Conservation (phyloP, 495 filamentous ascomycete species). For the Terfezia claveryi region DNA sequence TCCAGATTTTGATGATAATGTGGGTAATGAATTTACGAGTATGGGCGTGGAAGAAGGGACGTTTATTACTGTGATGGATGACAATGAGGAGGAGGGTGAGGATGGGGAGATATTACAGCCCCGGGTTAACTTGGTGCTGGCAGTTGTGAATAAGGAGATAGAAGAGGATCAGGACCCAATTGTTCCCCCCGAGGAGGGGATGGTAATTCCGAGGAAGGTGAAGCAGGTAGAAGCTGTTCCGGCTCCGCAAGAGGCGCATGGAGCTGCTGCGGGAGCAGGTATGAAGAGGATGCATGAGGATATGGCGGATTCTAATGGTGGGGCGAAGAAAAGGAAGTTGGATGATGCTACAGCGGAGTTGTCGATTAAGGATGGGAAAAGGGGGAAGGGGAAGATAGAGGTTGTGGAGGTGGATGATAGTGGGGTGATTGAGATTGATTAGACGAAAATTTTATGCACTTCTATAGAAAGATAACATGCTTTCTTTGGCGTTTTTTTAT, state of each 20-base stretch:
- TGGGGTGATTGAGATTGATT: conserved; percentile 30
- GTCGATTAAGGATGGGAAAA: not conserved
- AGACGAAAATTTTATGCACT: too few species aligned
- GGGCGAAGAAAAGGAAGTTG: conserved; percentile 26
- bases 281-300: conserved; percentile 16
- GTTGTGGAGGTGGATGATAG: conserved; percentile 8
- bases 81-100: conserved; percentile 24
- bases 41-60: conserved; percentile 48
- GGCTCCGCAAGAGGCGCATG: conserved; percentile 13
- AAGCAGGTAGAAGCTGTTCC: conserved; percentile 21
- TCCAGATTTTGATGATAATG: conserved; percentile 66
- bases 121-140: conserved; percentile 49
- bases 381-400: not conserved
- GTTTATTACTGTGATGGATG: conserved; percentile 69
- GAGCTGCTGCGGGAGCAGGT: not conserved
- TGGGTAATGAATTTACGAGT: conserved; percentile 56
- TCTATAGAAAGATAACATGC: too few species aligned
- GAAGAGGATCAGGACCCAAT: too few species aligned
- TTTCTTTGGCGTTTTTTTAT: too few species aligned
- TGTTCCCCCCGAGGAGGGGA: conserved; percentile 10
- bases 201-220: conserved; percentile 27
- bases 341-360: conserved; percentile 10
- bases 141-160: not conserved
- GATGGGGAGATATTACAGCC: conserved; percentile 17
- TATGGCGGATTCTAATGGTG: not conserved